Evolutionary conservation across 1,139 yeast genomes (phyloP).

Genomic region (Taiozyma onychis): DNA sequence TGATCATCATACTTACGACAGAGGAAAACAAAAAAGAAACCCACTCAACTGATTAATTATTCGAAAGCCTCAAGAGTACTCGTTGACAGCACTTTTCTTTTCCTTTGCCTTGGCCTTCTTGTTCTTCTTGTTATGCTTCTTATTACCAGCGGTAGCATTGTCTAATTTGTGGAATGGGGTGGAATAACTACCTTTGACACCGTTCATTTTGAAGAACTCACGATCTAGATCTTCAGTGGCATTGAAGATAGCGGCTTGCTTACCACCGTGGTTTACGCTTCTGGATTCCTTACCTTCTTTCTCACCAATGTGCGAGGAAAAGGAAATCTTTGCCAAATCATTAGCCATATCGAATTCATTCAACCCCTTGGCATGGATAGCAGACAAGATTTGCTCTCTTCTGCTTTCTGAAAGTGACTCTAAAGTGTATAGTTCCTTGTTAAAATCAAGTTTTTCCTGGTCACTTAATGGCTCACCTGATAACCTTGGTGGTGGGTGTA

Average conservation of each 20-base stretch:
- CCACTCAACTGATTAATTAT: neutral
- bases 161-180: constrained; percentile 67
- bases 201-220: constrained; percentile 72
- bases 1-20: neutral
- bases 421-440: constrained; percentile 64
- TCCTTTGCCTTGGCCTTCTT: constrained; percentile 32
- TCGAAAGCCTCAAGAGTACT: neutral
- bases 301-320: constrained; percentile 66
- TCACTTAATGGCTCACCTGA: constrained; percentile 31
- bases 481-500: constrained; percentile 78
- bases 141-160: constrained; percentile 32
- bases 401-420: constrained; percentile 65
- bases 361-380: constrained; percentile 52
- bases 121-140: constrained; percentile 78
- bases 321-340: constrained; percentile 68
- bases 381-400: constrained; percentile 60
- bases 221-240: constrained; percentile 77
- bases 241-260: constrained; percentile 71
- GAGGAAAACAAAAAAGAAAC: neutral
- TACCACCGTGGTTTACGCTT: constrained; percentile 63
- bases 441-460: constrained; percentile 61
- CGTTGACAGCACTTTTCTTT: neutral
- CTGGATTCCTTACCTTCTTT: constrained; percentile 36
- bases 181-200: constrained; percentile 55
- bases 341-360: constrained; percentile 56